Evolutionary conservation across 768 basidiomycete species (phyloP).

Genomic region (Psilocybe cubensis): DNA sequence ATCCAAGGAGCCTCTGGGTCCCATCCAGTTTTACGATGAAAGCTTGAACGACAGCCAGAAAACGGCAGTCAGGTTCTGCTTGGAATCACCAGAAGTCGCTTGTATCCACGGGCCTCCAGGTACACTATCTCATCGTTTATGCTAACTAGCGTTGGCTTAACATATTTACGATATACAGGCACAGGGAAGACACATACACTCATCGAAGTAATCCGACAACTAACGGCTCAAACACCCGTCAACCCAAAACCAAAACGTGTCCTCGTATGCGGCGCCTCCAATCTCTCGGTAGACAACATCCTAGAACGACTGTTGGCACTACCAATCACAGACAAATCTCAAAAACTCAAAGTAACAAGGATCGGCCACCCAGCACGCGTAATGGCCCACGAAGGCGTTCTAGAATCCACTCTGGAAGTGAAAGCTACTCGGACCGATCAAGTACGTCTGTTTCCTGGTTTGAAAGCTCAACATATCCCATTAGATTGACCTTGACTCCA

Average conservation of each 20-base stretch:
- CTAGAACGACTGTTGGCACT: constrained; percentile 80
- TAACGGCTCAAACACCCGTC: constrained; percentile 51
- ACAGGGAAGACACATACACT: constrained; percentile 97
- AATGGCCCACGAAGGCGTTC: constrained; percentile 67
- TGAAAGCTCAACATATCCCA: background rate
- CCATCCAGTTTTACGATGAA: constrained; percentile 72
- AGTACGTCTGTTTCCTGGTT: constrained; percentile 18
- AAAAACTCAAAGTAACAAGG: constrained; percentile 72
- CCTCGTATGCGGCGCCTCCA: constrained; percentile 92
- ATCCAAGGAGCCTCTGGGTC: constrained; percentile 38
- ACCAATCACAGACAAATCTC: constrained; percentile 50
- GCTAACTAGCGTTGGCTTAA: background rate
- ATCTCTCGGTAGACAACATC: constrained; percentile 95
- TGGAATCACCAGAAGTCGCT: constrained; percentile 80
- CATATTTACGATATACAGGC: constrained; percentile 39
- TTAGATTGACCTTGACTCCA: constrained; percentile 27
- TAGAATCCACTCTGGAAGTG: constrained; percentile 73
- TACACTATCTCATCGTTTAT: constrained; percentile 20
- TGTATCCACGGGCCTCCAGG: constrained; percentile 99
- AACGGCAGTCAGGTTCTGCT: constrained; percentile 80
- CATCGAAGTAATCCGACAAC: constrained; percentile 90
- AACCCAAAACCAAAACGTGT: constrained; percentile 62
- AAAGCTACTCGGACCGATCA: constrained; percentile 78
- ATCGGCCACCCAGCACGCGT: constrained; percentile 96
- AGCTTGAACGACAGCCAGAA: constrained; percentile 85